phyloP scores from a whole-genome alignment of 345 rosid species.

The Dovyalis caffra region DNA sequence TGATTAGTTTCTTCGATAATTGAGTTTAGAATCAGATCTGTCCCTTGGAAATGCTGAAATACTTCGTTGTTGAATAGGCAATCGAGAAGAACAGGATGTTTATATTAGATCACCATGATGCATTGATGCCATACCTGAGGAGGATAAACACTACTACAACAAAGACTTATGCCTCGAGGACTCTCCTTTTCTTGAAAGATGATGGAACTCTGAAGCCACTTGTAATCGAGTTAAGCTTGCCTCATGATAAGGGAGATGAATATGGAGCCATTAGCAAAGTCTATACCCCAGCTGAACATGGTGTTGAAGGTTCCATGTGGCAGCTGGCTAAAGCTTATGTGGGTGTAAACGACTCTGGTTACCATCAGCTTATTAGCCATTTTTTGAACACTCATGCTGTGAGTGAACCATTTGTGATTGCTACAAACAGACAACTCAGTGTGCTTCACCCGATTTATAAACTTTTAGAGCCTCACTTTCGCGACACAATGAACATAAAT shows the following conservation, averaged over 20 bases:
- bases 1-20: background rate
- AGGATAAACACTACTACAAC: constrained; percentile 57
- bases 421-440: constrained; percentile 40
- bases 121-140: constrained; percentile 63
- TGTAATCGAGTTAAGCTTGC: constrained; percentile 72
- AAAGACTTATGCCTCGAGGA: constrained; percentile 70
- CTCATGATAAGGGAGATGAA: constrained; percentile 58
- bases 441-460: constrained; percentile 37
- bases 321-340: constrained; percentile 82
- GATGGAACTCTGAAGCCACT: constrained; percentile 79
- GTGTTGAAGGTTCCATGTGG: constrained; percentile 64
- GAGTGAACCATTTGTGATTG: constrained; percentile 41
- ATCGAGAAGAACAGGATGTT: constrained; percentile 51
- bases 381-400: constrained; percentile 51
- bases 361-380: constrained; percentile 86
- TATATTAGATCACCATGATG: constrained; percentile 74
- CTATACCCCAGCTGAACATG: constrained; percentile 59
- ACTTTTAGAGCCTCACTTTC: constrained; percentile 45
- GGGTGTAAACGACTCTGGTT: constrained; percentile 74
- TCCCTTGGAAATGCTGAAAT: background rate
- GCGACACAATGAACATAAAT: constrained; percentile 39
- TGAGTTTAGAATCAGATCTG: background rate
- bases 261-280: constrained; percentile 64
- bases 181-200: constrained; percentile 62
- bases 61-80: constrained; percentile 39